Evolutionary conservation across 106 monocot genomes (phyloP), one percentile per base, ranked within the genome.

Genomic region (Acorus calamus): DNA sequence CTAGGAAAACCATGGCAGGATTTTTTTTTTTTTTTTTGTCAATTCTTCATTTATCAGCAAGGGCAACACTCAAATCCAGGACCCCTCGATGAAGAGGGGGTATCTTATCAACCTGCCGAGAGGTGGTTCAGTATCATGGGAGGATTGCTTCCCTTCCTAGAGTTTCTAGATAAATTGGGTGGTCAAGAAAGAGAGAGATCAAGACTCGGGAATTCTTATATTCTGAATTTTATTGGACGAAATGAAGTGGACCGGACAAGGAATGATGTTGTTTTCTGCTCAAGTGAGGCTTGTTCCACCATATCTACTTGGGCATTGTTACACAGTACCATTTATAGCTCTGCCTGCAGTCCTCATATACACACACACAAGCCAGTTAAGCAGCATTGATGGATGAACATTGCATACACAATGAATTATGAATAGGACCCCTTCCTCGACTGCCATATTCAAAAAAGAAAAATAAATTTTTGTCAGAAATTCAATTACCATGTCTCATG

Each of bases 91-190:
- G 28, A 28, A 28, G 28, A 28, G 28, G 28, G 28, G 28, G 28
- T 28, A 28, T 28, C 1, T 28, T 28, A 28, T 1, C 28, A 28
- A 28, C 28, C 1, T 1, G 28, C 28, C 28, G 28, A 28, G 28
- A 28, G 0, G 28, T 28, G 28, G 28, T 28, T 28, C 28, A 28
- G 28, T 28, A 76, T 70, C 76, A 76, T 41, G 70, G 76, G 14
- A 76, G 55, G 65, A 76, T 76, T 57, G 76, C 71, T 45, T 69
- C 76, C 66, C 50, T 71, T 28, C 77, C 14, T 47, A 77, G 77
- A 4, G 77, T 66, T 59, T 77, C 77, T 46, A 6, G 66, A 48
- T 71, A 66, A 10, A 71, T 70, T 70, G 69, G 64, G n/a, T n/a
- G n/a, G n/a, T n/a, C n/a, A n/a, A n/a, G n/a, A n/a, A n/a, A n/a